Base-by-base conservation (phyloP, 345 rosid species). In the Populus davidiana region DNA sequence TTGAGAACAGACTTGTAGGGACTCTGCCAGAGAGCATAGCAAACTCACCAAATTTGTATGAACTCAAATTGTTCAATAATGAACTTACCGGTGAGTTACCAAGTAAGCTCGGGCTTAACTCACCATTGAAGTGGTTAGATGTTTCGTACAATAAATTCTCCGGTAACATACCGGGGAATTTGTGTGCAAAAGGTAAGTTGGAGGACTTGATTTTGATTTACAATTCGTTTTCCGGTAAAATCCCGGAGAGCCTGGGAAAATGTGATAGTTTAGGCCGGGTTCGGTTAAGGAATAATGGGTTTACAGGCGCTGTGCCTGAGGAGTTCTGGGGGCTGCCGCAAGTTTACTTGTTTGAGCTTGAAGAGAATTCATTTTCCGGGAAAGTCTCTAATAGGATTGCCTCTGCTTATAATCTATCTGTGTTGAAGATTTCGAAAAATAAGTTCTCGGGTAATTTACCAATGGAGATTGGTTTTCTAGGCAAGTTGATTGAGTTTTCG, bases 271-370 rank as follows among this genome's bases (percentile, higher is more conserved):
- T 92, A 64, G 47, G 64, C 14, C 91, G 98, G 56, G 88, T 92
- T 61, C 88, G 98, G 33, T 69, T 96, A 41, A 87, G 73, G 82
- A 81, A 85, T 75, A 93, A 93, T 63, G 73, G 64, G 74, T 84
- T 96, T 12, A 82, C 90, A 0, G 98, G 98, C 71, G 50, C 72
- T 0, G 82, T 96, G 39, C 94, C 98, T 1, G 84, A 83, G 17
- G 81, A 75, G 0, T 83, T 96, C 54, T 96, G 99, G 99, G 96
- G 93, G 4, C 82, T 89, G 75, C 97, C 96, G 25, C 79, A 77
- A 20, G 83, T 88, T 5, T 87, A 77, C 73, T 88, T 96, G 74
- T 85, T 96, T 27, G 94, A 96, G 62, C 90, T 93, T 70, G 82
- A 80, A 0, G 87, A 83, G 2, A 96, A 96, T 75, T 85, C 79